These are phyloP conservation scores for Jacaranda mimosifolia DNA, from an alignment of 257 asterid genomes.

Conservation along the genomic window DNA sequence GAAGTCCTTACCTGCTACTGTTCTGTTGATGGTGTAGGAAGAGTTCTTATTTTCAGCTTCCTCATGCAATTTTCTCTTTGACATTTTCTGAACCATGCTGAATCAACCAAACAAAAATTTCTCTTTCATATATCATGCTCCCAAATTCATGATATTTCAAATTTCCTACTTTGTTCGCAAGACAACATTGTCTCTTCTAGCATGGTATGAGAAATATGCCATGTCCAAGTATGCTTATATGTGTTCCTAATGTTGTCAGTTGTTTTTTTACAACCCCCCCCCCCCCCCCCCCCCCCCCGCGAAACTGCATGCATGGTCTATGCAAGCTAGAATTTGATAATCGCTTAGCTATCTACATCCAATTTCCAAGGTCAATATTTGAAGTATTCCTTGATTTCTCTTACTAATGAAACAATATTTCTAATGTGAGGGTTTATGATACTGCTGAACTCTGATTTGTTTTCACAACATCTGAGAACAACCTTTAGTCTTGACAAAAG, in stretches of 20 bases:
- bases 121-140: slow-evolving; percentile 4
- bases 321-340: neutral
- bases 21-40: slow-evolving; percentile 5
- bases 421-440: neutral
- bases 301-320: neutral
- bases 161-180: neutral
- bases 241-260: neutral
- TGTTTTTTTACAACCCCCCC: no score
- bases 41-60: neutral
- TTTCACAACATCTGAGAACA: neutral
- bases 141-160: neutral
- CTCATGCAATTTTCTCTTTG: slow-evolving; percentile 9
- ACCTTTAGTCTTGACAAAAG: neutral
- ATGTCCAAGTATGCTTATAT: neutral
- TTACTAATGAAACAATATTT: neutral
- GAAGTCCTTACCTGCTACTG: slow-evolving; percentile 5
- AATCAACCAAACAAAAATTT: slow-evolving; percentile 14
- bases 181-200: neutral
- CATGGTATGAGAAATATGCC: neutral
- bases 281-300: no score
- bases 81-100: slow-evolving; percentile 10
- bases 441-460: slow-evolving; percentile 13
- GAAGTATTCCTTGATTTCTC: no score
- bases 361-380: no score
- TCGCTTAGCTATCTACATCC: no score